A percentile compares a stretch with the other conserved stretches of the same genome.
Conservation (phyloP, 768 basidiomycete genomes). For the Trametes cingulata region DNA sequence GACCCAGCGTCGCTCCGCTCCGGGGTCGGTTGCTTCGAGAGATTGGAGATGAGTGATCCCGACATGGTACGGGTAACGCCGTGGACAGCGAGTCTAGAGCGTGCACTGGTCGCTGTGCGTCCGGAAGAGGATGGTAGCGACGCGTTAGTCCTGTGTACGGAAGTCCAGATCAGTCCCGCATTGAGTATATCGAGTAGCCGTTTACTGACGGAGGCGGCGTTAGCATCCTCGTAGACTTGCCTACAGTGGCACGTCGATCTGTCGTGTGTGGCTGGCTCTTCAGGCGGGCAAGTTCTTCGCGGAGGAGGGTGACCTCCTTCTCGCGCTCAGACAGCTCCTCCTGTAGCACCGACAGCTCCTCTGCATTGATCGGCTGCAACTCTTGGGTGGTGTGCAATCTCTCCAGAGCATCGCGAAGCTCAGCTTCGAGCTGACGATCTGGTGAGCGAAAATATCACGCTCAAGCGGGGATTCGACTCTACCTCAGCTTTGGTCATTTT, state of each 20-base stretch:
- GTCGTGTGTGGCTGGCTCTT: background rate
- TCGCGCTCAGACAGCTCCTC: constrained; percentile 22
- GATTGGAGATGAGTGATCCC: constrained; percentile 46
- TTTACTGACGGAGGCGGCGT: constrained; percentile 10
- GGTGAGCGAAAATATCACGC: background rate
- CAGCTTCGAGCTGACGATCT: constrained; percentile 32
- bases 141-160: constrained; percentile 2
- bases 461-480: background rate
- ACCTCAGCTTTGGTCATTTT: constrained; percentile 48
- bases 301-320: constrained; percentile 7
- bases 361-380: constrained; percentile 29
- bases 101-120: background rate
- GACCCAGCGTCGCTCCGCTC: constrained; percentile 41
- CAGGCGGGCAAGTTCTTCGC: constrained; percentile 12
- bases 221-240: constrained; percentile 16
- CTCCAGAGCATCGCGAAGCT: constrained; percentile 31
- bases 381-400: constrained; percentile 31
- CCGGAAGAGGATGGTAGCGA: constrained; percentile 7
- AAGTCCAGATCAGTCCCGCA: background rate
- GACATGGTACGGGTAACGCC: constrained; percentile 44
- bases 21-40: constrained; percentile 54
- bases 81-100: constrained; percentile 1
- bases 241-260: constrained; percentile 4
- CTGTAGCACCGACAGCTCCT: constrained; percentile 33
- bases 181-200: background rate